Evolutionary conservation across 495 filamentous ascomycete species (phyloP).

Genomic region (Terfezia claveryi): DNA sequence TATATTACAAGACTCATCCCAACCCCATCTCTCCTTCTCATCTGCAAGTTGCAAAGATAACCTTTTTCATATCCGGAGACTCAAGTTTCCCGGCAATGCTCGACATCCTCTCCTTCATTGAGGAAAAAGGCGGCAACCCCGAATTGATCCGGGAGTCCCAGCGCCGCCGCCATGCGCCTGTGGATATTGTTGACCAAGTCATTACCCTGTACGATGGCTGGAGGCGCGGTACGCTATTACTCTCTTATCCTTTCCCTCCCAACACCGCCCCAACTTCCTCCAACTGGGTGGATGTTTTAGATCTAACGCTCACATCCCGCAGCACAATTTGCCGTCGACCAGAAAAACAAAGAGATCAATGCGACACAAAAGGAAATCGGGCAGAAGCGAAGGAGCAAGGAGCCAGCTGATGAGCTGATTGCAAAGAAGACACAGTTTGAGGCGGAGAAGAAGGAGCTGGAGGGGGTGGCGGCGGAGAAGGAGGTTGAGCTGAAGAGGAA

Average conservation of each 20-base stretch:
- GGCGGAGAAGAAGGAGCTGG: conserved; percentile 54
- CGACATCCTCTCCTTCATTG: conserved; percentile 61
- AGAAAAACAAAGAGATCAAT: conserved; percentile 68
- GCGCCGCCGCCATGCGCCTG: conserved; percentile 51
- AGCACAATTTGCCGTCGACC: conserved; percentile 60
- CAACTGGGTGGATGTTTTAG: no score
- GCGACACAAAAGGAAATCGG: conserved; percentile 73
- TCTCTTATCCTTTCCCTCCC: no score
- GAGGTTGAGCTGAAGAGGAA: conserved; percentile 49
- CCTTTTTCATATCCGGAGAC: not conserved
- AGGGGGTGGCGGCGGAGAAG: conserved; percentile 51
- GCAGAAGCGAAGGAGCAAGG: conserved; percentile 84
- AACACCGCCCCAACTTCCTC: no score
- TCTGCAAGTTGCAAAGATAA: no score
- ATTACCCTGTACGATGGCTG: conserved; percentile 75
- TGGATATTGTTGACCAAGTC: conserved; percentile 72
- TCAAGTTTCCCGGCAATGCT: conserved; percentile 30
- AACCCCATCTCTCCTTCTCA: no score
- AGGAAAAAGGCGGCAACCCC: conserved; percentile 70
- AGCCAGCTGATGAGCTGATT: conserved; percentile 55
- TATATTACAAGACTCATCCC: no score
- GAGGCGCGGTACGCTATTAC: conserved; percentile 33
- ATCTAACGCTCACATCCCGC: conserved; percentile 8
- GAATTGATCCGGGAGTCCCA: conserved; percentile 79
- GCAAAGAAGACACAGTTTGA: conserved; percentile 52